These are phyloP conservation scores for Cryphonectria naterciae DNA, from an alignment of 2,329 filamentous ascomycete species.

Conservation along the genomic window DNA sequence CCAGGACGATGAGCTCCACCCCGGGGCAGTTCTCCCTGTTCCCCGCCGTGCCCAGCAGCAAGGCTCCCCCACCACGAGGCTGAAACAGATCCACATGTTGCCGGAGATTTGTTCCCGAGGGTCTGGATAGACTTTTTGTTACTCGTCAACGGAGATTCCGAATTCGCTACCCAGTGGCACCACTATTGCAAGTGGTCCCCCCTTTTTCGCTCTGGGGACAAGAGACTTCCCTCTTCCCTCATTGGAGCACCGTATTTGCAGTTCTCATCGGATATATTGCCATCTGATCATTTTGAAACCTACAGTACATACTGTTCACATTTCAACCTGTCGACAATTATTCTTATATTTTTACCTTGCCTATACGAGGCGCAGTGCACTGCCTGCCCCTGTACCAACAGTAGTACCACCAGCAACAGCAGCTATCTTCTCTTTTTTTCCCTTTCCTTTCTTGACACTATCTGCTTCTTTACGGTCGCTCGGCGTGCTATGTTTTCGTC, in stretches of 20 bases:
- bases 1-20: conserved; percentile 52
- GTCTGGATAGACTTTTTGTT: not conserved
- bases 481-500: not conserved
- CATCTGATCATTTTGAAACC: not conserved
- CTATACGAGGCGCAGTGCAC: not conserved
- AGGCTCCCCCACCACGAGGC: conserved; percentile 20
- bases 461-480: not conserved
- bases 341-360: not conserved
- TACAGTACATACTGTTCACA: conserved; percentile 1
- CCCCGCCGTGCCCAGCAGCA: conserved; percentile 34
- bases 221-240: not conserved
- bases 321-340: not conserved
- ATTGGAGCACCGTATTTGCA: not conserved
- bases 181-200: not conserved
- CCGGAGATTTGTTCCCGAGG: not conserved
- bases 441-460: not conserved
- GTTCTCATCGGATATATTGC: conserved; percentile 3
- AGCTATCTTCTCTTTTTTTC: not conserved
- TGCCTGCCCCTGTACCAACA: not conserved
- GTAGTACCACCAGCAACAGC: not conserved
- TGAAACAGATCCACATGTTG: conserved; percentile 16
- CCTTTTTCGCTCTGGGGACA: not conserved
- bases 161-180: not conserved
- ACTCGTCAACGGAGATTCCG: not conserved
- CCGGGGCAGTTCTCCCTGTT: conserved; percentile 54